These are phyloP conservation scores for Starmerella tilneyi DNA, from an alignment of 805 yeast species.

Conservation along the genomic window DNA sequence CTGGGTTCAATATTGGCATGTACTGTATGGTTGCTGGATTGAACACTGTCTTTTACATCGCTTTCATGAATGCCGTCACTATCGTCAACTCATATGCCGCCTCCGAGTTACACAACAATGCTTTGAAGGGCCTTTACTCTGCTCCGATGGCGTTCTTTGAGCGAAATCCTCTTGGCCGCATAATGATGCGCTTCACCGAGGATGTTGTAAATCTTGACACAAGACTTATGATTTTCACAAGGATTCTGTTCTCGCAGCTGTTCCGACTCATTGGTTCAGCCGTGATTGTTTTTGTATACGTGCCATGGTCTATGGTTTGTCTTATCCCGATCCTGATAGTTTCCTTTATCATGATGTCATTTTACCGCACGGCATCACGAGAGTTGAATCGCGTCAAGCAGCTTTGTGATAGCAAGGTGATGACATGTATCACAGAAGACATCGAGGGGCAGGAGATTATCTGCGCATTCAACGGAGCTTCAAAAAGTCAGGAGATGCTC, in stretches of 20 bases:
- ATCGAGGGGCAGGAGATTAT: slow-evolving; percentile 54
- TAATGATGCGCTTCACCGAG: slow-evolving; percentile 73
- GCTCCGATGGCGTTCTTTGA: slow-evolving; percentile 66
- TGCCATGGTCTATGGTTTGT: slow-evolving; percentile 59
- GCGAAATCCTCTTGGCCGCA: slow-evolving; percentile 33
- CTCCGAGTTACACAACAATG: slow-evolving; percentile 46
- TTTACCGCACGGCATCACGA: slow-evolving; percentile 59
- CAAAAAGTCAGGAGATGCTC: slow-evolving; percentile 41
- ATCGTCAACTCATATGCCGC: slow-evolving; percentile 46
- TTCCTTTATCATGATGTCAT: slow-evolving; percentile 34
- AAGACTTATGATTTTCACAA: slow-evolving; percentile 39
- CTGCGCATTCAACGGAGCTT: slow-evolving; percentile 42
- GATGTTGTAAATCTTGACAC: slow-evolving; percentile 77
- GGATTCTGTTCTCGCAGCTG: slow-evolving; percentile 37
- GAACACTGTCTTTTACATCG: not conserved
- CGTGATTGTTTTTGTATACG: slow-evolving; percentile 53
- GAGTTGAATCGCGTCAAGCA: slow-evolving; percentile 67
- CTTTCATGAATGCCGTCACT: not conserved
- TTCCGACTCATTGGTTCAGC: slow-evolving; percentile 47
- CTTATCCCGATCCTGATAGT: slow-evolving; percentile 42
- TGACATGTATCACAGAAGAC: slow-evolving; percentile 56
- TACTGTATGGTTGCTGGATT: slow-evolving; percentile 18
- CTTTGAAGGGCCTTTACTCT: slow-evolving; percentile 49
- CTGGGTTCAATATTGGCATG: slow-evolving; percentile 59
- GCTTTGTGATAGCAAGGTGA: slow-evolving; percentile 55